Conservation (phyloP, 805 yeast genomes). For the Kazachstania viticola region DNA sequence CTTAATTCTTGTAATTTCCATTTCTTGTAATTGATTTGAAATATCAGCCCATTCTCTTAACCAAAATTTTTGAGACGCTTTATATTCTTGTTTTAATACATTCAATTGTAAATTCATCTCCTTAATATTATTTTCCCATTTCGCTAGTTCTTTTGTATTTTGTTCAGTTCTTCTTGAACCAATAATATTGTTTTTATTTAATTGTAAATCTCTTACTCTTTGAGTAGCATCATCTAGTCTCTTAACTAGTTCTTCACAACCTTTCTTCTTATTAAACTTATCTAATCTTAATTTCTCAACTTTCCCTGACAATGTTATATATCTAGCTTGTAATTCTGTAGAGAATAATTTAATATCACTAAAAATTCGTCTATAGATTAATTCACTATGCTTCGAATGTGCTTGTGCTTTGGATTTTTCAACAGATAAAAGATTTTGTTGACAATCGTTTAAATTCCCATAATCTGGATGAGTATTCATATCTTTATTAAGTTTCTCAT, state of each 20-base stretch:
- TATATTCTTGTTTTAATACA: constrained; percentile 22
- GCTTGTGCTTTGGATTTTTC: constrained; percentile 22
- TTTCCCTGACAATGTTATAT: constrained; percentile 20
- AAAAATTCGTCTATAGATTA: constrained; percentile 16
- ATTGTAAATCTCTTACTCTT: constrained; percentile 19
- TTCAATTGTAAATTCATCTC: constrained; percentile 19
- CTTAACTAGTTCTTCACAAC: constrained; percentile 18
- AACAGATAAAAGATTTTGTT: constrained; percentile 8
- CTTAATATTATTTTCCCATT: constrained; percentile 19
- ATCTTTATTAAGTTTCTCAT: constrained; percentile 17
- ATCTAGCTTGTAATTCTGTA: constrained; percentile 18
- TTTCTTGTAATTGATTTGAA: constrained; percentile 19
- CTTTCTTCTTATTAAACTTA: constrained; percentile 19
- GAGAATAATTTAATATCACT: constrained; percentile 18
- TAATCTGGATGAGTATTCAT: constrained; percentile 17
- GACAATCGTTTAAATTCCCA: constrained; percentile 16
- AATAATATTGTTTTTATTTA: constrained; percentile 22
- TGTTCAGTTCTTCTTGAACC: constrained; percentile 21
- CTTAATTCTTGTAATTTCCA: constrained; percentile 21
- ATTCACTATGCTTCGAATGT: constrained; percentile 23
- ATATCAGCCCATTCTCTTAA: constrained; percentile 23
- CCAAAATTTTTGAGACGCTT: constrained; percentile 24
- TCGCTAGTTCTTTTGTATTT: constrained; percentile 19
- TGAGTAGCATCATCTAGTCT: constrained; percentile 17
- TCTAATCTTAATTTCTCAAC: constrained; percentile 21